A percentile compares a stretch with the other conserved stretches of the same genome.
Evolutionary conservation across 495 filamentous ascomycete genomes (phyloP).

Genomic region (Pyronema omphalodes): DNA sequence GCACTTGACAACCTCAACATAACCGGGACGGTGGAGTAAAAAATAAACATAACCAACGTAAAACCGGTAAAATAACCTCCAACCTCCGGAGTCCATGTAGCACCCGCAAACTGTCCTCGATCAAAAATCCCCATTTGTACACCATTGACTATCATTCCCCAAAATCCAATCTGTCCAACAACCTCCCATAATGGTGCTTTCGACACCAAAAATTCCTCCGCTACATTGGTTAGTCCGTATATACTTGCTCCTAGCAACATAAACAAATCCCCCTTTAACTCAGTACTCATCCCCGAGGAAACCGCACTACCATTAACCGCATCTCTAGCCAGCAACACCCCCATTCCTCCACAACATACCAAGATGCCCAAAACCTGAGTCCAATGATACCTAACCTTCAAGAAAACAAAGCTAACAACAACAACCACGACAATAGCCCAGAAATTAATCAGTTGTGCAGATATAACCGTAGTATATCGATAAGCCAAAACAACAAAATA

Average conservation of each 20-base stretch:
- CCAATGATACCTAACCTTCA: constrained; percentile 72
- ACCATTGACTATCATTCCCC: constrained; percentile 80
- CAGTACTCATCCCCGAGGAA: constrained; percentile 42
- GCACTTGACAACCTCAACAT: constrained; percentile 74
- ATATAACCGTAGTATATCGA: constrained; percentile 75
- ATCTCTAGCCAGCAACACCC: constrained; percentile 71
- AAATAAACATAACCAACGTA: constrained; percentile 60
- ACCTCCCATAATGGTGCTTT: constrained; percentile 84
- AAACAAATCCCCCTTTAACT: constrained; percentile 85
- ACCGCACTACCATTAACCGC: constrained; percentile 53
- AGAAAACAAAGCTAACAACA: constrained; percentile 57
- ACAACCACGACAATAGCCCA: constrained; percentile 95
- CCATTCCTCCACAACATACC: constrained; percentile 83
- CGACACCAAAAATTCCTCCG: constrained; percentile 82
- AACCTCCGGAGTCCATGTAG: constrained; percentile 48
- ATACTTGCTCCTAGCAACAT: constrained; percentile 72
- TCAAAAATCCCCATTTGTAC: constrained; percentile 83
- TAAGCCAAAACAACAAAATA: constrained; percentile 95
- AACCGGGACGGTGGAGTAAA: constrained; percentile 75
- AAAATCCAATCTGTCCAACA: constrained; percentile 74
- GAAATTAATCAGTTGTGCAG: constrained; percentile 92
- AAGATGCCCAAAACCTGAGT: constrained; percentile 73
- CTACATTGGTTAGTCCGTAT: constrained; percentile 80
- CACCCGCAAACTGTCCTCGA: constrained; percentile 45
- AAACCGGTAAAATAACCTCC: constrained; percentile 73